phyloP scores from a whole-genome alignment of 2,329 filamentous ascomycete species.

The Thyridium curvatum region DNA sequence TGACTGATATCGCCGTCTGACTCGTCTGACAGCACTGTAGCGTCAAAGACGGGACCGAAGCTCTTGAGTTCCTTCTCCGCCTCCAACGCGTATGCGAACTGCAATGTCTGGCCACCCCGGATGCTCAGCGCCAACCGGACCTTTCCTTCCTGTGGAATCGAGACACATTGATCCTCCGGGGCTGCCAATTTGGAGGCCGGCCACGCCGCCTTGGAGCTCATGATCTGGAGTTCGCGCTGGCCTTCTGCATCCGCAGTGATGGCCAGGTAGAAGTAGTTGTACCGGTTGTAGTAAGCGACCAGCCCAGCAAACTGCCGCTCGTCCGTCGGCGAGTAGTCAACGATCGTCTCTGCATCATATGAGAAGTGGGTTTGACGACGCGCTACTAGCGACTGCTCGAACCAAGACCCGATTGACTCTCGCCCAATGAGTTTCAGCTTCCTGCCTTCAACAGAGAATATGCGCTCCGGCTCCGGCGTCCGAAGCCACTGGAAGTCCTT shows the following conservation, averaged over 20 bases:
- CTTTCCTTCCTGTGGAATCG: conserved; percentile 48
- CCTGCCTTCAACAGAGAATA: conserved; percentile 33
- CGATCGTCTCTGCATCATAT: conserved; percentile 83
- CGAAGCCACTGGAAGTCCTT: conserved; percentile 53
- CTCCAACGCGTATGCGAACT: conserved; percentile 51
- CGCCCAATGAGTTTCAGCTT: conserved; percentile 42
- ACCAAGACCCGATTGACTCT: conserved; percentile 51
- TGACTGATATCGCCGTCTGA: conserved; percentile 55
- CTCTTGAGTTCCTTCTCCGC: conserved; percentile 32
- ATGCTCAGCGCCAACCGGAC: conserved; percentile 45
- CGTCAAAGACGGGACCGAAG: conserved; percentile 51
- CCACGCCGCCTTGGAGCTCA: conserved; percentile 50
- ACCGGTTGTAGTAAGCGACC: conserved; percentile 57
- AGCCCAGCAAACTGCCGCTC: conserved; percentile 56
- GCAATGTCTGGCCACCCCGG: conserved; percentile 38
- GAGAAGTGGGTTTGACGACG: conserved; percentile 59
- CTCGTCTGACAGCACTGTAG: conserved; percentile 54
- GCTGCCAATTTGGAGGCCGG: conserved; percentile 40
- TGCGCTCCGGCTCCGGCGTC: conserved; percentile 47
- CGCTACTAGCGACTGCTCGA: conserved; percentile 50
- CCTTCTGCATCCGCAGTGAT: conserved; percentile 51
- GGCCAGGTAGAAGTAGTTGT: conserved; percentile 59
- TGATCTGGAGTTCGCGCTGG: conserved; percentile 49
- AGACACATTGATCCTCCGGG: conserved; percentile 35
- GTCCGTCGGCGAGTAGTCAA: conserved; percentile 58